Evolutionary conservation across 2,329 filamentous ascomycete genomes (phyloP), one percentile per base, ranked within the genome.

Genomic region (Teratosphaeria destructans): DNA sequence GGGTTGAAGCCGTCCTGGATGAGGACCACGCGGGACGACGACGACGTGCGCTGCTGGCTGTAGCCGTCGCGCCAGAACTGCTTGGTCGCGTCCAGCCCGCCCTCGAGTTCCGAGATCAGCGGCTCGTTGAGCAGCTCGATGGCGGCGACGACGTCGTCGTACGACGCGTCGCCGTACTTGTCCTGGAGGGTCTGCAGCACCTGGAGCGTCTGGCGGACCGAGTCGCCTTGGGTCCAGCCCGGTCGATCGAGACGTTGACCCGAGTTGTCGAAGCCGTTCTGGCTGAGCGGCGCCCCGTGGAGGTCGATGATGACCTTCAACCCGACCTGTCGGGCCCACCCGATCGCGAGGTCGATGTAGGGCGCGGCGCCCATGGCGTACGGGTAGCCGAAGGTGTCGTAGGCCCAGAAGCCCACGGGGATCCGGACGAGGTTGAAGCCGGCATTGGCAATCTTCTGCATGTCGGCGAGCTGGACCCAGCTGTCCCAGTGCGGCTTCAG

Each of bases 201-300:
- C 27, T 75, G 68, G 11, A 87, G 71, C 2, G 81, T 83, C 55
- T 78, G 74, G n/a, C 73, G 61, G 6, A 81, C 73, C 0, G 77
- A 81, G 61, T 78, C 71, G 34, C 78, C 79, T 35, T 49, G 19
- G 8, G 73, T 68, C 76, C 78, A 82, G 4, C 70, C 69, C 62
- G 75, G 77, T 2, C 39, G 65, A 6, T 62, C 58, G 56, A 74
- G 74, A 64, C 73, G 74, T 60, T 81, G 78, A 2, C 84, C 84
- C 49, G 79, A 83, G 70, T 86, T 85, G 69, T 86, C 83, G 67
- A 82, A 85, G 10, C 83, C 83, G 62, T 85, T 85, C 65, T 85
- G 82, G 2, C 77, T 80, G 49, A 78, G 78, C 74, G 57, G 82
- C 3, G 78, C 79, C 37, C 80, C 81, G 67, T 85, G 82, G 6